Conservation (phyloP, 305 asterid species). For the Solanum hybrid region DNA sequence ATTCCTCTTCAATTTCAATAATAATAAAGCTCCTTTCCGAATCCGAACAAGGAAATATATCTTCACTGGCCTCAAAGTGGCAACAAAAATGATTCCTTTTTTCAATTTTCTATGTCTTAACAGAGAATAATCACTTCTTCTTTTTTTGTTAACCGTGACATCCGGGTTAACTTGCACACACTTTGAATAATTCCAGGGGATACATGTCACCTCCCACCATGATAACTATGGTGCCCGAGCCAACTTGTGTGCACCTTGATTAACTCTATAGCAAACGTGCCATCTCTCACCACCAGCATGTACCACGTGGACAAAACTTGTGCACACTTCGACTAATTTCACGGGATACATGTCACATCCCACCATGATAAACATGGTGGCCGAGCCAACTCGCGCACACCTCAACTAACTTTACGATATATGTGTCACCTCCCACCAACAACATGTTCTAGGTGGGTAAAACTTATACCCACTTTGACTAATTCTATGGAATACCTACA, state of each 20-base stretch:
- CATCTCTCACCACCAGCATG: neutral
- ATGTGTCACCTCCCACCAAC: neutral
- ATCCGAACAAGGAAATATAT: neutral
- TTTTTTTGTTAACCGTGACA: neutral
- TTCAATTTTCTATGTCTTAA: neutral
- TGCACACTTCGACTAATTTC: neutral
- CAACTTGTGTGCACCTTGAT: neutral
- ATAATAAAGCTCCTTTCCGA: neutral
- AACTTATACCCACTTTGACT: neutral
- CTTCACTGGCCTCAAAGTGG: neutral
- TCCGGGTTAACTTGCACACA: neutral
- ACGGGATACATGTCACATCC: neutral
- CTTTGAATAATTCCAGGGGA: neutral
- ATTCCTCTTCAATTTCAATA: neutral
- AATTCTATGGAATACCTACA: neutral
- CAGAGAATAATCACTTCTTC: neutral
- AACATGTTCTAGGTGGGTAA: neutral
- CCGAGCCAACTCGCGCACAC: neutral
- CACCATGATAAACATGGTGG: neutral
- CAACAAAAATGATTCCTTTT: neutral
- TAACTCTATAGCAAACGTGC: neutral
- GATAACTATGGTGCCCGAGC: neutral
- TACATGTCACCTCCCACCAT: neutral
- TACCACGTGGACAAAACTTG: neutral
- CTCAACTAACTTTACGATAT: neutral